phyloP scores from a whole-genome alignment of 2,329 filamentous ascomycete species.

The Ophiostoma quercus region DNA sequence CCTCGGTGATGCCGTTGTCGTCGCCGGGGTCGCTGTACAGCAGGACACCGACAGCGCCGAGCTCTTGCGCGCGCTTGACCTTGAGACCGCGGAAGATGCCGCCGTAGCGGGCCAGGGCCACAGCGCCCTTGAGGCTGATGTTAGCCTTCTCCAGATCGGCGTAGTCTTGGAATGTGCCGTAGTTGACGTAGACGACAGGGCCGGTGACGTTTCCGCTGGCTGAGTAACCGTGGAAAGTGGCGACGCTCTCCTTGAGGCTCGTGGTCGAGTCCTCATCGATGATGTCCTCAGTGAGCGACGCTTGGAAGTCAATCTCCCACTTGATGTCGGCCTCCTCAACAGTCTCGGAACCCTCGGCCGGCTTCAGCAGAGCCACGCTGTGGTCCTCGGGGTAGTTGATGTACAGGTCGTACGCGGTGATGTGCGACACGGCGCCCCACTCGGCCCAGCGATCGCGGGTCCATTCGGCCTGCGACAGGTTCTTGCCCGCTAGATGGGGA shows the following conservation, averaged over 20 bases:
- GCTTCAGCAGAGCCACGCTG: constrained; percentile 60
- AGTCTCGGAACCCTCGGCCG: constrained; percentile 32
- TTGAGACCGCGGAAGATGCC: constrained; percentile 84
- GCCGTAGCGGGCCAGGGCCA: constrained; percentile 82
- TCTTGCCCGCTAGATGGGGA: constrained; percentile 70
- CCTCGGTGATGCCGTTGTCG: constrained; percentile 74
- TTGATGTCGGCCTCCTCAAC: constrained; percentile 25
- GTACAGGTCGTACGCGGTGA: constrained; percentile 69
- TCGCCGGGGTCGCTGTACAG: constrained; percentile 87
- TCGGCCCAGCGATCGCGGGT: constrained; percentile 68
- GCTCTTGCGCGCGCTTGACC: constrained; percentile 83
- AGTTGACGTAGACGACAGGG: constrained; percentile 83
- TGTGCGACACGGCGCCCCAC: constrained; percentile 60
- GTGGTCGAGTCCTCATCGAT: constrained; percentile 78
- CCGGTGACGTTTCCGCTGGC: constrained; percentile 88
- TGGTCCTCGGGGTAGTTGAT: constrained; percentile 73
- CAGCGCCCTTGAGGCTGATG: constrained; percentile 73
- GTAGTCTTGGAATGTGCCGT: constrained; percentile 80
- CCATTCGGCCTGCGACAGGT: constrained; percentile 68
- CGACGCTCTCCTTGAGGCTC: constrained; percentile 64
- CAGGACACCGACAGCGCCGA: constrained; percentile 80
- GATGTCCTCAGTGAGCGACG: constrained; percentile 76
- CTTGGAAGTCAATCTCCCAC: constrained; percentile 68
- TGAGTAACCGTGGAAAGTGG: constrained; percentile 93
- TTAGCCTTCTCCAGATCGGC: constrained; percentile 73